Conservation (phyloP, 768 basidiomycete genomes). For the Clavulina sp. region DNA sequence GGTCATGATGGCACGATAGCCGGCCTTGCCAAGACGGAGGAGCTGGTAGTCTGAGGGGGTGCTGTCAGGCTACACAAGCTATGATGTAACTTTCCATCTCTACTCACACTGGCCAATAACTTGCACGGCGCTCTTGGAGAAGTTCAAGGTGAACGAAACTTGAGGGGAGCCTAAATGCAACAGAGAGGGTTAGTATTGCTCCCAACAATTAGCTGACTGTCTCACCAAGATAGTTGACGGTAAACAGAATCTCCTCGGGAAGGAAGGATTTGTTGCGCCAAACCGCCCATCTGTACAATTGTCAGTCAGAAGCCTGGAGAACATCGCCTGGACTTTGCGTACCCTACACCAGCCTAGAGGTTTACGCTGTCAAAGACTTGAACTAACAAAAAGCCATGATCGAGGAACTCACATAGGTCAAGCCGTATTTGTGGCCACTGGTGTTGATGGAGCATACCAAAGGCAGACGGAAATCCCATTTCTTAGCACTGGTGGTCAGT, state of each 20-base stretch:
- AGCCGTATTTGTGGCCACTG: conserved; percentile 40
- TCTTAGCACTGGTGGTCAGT: conserved; percentile 15
- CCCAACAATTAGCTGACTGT: neutral
- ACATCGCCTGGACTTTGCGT: neutral
- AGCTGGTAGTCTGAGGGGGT: conserved; percentile 14
- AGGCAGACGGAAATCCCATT: conserved; percentile 18
- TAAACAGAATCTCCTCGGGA: conserved; percentile 20
- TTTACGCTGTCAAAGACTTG: neutral
- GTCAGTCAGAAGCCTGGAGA: neutral
- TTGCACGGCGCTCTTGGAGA: conserved; percentile 16
- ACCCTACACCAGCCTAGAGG: conserved; percentile 1
- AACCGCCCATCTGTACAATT: conserved; percentile 15
- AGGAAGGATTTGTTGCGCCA: conserved; percentile 18
- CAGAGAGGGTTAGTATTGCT: neutral
- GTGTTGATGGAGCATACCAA: conserved; percentile 33
- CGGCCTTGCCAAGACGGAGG: conserved; percentile 17
- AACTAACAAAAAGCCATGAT: neutral
- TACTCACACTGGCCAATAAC: conserved; percentile 12
- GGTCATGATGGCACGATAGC: conserved; percentile 18
- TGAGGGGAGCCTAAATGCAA: neutral
- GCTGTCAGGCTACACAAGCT: neutral
- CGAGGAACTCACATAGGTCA: conserved; percentile 15
- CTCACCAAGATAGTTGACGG: conserved; percentile 11
- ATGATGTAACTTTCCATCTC: neutral
- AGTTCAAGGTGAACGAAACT: neutral